Base-by-base conservation (phyloP, 768 basidiomycete genomes). In the Termitomyces sp. region DNA sequence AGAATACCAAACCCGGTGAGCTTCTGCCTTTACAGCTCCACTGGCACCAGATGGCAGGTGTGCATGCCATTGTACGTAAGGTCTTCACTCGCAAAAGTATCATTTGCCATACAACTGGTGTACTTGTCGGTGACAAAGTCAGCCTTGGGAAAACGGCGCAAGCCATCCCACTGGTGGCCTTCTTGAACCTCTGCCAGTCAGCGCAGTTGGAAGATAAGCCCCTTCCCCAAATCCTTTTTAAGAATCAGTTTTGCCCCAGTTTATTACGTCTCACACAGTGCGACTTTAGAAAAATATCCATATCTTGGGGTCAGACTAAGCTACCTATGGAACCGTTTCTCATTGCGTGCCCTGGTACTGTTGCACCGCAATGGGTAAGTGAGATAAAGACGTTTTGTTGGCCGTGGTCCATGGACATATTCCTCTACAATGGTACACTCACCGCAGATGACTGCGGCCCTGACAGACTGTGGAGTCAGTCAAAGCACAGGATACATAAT, bases 131-230 rank as follows among this genome's bases (percentile, higher is more conserved):
- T 1, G 70, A 71, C 40, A 65, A 68, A 20, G 70, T 73, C 7
- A 67, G 72, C 0, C 59, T 71, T 1, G 70, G 70, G 0, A 73
- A 73, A 48, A 72, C 69, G 0, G 56, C 63, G 6, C 65, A 65
- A 33, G 45, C 66, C 0, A 48, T 62, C 3, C 23, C 62, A 0
- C 18, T 63, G 2, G 50, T 69, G 4, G 64, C 61, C 0, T 66
- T 65, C 38, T 46, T 69, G 9, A 61, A 55, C 32, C 52, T 59
- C 18, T 44, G 18, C 32, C 50, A 59, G 25, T 31, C 10, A 25
- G 20, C 55, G 6, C 52, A 33, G 31, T 25, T 3, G 55, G 20
- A 15, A 47, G 33, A 32, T 10, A 10, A 22, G 23, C 22, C 35
- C 3, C 41, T 31, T 20, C 57, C 60, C 9, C 16, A 11, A 29